Evolutionary conservation across 257 asterid genomes (phyloP).

Genomic region (Eustoma russellianum): DNA sequence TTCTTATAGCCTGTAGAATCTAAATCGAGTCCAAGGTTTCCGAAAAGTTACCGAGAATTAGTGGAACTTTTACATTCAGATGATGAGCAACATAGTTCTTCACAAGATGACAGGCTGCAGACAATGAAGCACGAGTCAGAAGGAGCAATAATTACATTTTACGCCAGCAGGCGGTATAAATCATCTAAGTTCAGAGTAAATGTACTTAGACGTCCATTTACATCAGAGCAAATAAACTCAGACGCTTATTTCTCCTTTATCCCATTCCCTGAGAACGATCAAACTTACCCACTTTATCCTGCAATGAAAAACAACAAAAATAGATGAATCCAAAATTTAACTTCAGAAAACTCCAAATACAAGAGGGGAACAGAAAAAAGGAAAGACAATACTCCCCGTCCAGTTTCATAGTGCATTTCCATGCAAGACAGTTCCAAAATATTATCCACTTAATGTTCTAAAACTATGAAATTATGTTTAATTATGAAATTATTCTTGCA

Average conservation of each 20-base stretch:
- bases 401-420: not conserved
- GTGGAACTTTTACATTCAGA: constrained; percentile 63
- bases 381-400: not conserved
- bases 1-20: too few relatives aligned
- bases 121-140: constrained; percentile 14
- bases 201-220: too few relatives aligned
- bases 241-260: not conserved
- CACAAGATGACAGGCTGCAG: constrained; percentile 74
- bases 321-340: not conserved
- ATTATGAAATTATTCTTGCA: too few relatives aligned
- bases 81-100: constrained; percentile 73
- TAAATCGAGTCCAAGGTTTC: not conserved
- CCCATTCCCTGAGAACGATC: constrained; percentile 9
- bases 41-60: constrained; percentile 55
- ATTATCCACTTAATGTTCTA: too few relatives aligned
- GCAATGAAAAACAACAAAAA: constrained; percentile 21
- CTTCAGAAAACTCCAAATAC: not conserved
- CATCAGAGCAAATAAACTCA: not conserved
- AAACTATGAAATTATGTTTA: too few relatives aligned
- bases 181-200: too few relatives aligned
- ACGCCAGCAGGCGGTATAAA: too few relatives aligned
- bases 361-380: not conserved
- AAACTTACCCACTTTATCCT: constrained; percentile 95
- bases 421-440: too few relatives aligned
- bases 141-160: not conserved